A percentile compares a stretch with the other conserved stretches of the same genome.
Conservation (phyloP, 805 yeast genomes). For the Lipomyces spencermartinsiae region DNA sequence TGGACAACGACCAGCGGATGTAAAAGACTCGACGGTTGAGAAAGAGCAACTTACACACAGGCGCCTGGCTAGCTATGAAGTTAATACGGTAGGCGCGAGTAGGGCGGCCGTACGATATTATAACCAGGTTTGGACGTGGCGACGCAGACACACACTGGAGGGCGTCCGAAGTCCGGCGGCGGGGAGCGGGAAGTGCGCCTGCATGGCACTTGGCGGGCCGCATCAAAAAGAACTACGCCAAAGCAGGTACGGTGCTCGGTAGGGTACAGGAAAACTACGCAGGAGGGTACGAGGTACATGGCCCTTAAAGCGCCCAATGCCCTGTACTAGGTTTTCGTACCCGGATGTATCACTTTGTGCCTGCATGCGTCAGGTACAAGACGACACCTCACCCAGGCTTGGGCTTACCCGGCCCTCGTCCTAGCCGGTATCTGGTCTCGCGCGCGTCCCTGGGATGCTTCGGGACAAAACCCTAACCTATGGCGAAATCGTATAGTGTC, state of each 20-base stretch:
- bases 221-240: not conserved
- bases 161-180: not conserved
- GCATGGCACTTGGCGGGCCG: conserved; percentile 2
- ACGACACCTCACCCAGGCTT: not conserved
- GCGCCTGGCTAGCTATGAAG: not conserved
- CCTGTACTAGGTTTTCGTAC: not conserved
- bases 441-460: not conserved
- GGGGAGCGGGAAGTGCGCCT: not conserved
- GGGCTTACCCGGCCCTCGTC: not conserved
- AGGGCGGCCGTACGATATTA: not conserved
- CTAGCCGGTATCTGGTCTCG: not conserved
- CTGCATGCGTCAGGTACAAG: not conserved
- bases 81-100: not conserved
- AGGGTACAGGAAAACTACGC: not conserved
- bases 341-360: not conserved
- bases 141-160: not conserved
- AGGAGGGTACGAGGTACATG: not conserved
- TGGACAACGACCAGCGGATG: no score
- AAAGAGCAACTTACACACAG: not conserved
- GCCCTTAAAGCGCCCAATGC: not conserved
- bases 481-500: not conserved
- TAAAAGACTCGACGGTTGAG: not conserved
- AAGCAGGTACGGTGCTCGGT: not conserved
- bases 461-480: not conserved
- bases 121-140: not conserved